These are phyloP conservation scores for Aristolochia fimbriata DNA, from an alignment of 164 flowering plant species.

Conservation along the genomic window DNA sequence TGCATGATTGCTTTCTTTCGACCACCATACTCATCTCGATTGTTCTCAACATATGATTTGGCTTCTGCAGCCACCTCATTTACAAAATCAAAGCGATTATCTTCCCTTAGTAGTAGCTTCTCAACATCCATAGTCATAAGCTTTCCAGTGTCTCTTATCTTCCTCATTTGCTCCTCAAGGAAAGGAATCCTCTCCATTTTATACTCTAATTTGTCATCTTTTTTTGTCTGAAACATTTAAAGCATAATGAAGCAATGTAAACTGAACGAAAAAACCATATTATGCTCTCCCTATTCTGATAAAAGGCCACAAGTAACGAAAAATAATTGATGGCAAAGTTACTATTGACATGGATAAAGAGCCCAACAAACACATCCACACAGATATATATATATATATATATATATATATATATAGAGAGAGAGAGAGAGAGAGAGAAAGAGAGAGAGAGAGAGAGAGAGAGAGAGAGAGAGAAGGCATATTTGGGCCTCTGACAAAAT, in stretches of 20 bases:
- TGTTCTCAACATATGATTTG: slow-evolving; percentile 56
- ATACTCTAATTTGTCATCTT: slow-evolving; percentile 42
- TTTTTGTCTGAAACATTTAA: slow-evolving; percentile 39
- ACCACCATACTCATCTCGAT: slow-evolving; percentile 70
- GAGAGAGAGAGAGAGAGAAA: no score
- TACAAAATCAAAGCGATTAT: slow-evolving; percentile 76
- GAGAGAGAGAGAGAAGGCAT: no score
- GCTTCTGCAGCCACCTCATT: slow-evolving; percentile 92
- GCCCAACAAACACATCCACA: no score
- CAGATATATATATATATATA: no score
- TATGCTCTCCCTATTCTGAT: background rate
- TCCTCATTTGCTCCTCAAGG: slow-evolving; percentile 84
- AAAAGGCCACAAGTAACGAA: background rate
- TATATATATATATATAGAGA: no score
- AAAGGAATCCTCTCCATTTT: slow-evolving; percentile 66
- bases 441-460: no score
- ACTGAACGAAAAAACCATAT: background rate
- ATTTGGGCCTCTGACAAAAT: no score
- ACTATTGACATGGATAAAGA: no score
- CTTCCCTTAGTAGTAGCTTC: slow-evolving; percentile 61
- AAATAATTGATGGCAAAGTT: no score
- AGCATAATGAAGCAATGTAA: background rate
- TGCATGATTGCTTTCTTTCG: slow-evolving; percentile 74
- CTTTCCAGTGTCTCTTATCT: slow-evolving; percentile 50
- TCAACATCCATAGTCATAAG: slow-evolving; percentile 60